A percentile compares a stretch with the other conserved stretches of the same genome.
These are phyloP conservation scores for Epichloe sp. DNA, from an alignment of 2,329 filamentous ascomycete genomes.

Conservation along the genomic window DNA sequence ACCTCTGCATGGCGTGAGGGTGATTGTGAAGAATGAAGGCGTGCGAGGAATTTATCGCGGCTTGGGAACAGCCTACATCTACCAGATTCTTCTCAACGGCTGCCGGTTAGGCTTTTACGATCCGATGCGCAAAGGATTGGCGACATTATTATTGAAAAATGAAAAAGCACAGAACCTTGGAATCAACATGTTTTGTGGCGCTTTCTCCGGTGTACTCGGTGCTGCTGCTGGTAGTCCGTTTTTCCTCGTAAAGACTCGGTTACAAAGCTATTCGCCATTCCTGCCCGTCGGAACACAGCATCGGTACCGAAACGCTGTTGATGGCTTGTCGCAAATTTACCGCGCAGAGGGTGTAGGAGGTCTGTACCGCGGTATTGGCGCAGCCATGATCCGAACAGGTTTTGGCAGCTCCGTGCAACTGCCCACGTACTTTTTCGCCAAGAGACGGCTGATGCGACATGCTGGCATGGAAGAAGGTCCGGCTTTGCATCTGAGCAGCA, in stretches of 20 bases:
- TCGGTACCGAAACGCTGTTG: constrained; percentile 70
- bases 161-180: constrained; percentile 66
- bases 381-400: constrained; percentile 90
- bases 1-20: constrained; percentile 78
- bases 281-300: constrained; percentile 96
- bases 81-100: constrained; percentile 92
- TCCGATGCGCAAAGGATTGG: constrained; percentile 64
- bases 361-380: constrained; percentile 79
- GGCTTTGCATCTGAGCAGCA: constrained; percentile 76
- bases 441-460: constrained; percentile 70
- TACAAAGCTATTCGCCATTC: constrained; percentile 89
- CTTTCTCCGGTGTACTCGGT: constrained; percentile 76
- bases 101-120: constrained; percentile 97
- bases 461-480: constrained; percentile 84
- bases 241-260: constrained; percentile 91
- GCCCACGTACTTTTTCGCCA: constrained; percentile 96
- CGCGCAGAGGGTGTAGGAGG: constrained; percentile 62
- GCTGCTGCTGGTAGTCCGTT: constrained; percentile 91
- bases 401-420: constrained; percentile 94
- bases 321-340: constrained; percentile 75
- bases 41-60: constrained; percentile 75
- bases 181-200: constrained; percentile 89
- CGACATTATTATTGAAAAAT: constrained; percentile 58
- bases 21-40: constrained; percentile 87
- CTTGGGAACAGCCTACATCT: constrained; percentile 84